These are phyloP conservation scores for Phytophthora cactorum DNA, from an alignment of 352 stramenopile species.

Conservation along the genomic window DNA sequence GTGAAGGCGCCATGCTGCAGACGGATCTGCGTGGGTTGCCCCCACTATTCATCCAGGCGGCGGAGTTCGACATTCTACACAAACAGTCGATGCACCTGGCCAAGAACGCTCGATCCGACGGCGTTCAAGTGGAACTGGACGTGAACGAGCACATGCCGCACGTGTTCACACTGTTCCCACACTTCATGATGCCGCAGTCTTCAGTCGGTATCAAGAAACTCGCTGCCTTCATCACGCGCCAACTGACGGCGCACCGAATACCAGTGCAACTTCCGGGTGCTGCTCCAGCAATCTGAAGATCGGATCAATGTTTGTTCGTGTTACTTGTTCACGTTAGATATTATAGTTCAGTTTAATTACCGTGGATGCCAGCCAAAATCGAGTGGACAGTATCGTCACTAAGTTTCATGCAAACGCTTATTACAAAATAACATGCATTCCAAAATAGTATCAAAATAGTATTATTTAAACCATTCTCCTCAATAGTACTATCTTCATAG, in stretches of 20 bases:
- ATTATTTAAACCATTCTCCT: too few relatives aligned
- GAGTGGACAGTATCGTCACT: too few relatives aligned
- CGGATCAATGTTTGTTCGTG: background rate
- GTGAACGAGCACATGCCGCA: slow-evolving; percentile 64
- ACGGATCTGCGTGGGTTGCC: slow-evolving; percentile 51
- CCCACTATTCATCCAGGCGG: slow-evolving; percentile 51
- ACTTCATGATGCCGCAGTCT: slow-evolving; percentile 54
- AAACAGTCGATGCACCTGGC: slow-evolving; percentile 42
- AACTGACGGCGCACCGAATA: slow-evolving; percentile 28
- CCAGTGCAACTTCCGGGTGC: slow-evolving; percentile 30
- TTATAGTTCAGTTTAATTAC: too few relatives aligned
- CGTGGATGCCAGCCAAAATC: too few relatives aligned
- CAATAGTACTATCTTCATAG: too few relatives aligned
- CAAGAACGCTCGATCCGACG: slow-evolving; percentile 36
- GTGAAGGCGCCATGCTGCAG: slow-evolving; percentile 45
- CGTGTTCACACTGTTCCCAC: slow-evolving; percentile 63
- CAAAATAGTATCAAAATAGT: too few relatives aligned
- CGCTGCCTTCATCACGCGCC: slow-evolving; percentile 47
- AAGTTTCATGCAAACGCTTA: too few relatives aligned
- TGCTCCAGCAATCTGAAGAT: slow-evolving; percentile 33
- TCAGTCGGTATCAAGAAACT: slow-evolving; percentile 49
- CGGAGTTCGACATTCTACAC: slow-evolving; percentile 59
- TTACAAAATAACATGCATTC: too few relatives aligned
- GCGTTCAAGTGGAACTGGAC: slow-evolving; percentile 48
- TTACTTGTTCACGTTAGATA: too few relatives aligned